Evolutionary conservation across 2,329 filamentous ascomycete genomes (phyloP).

Genomic region (Berkeleyomyces rouxiae): DNA sequence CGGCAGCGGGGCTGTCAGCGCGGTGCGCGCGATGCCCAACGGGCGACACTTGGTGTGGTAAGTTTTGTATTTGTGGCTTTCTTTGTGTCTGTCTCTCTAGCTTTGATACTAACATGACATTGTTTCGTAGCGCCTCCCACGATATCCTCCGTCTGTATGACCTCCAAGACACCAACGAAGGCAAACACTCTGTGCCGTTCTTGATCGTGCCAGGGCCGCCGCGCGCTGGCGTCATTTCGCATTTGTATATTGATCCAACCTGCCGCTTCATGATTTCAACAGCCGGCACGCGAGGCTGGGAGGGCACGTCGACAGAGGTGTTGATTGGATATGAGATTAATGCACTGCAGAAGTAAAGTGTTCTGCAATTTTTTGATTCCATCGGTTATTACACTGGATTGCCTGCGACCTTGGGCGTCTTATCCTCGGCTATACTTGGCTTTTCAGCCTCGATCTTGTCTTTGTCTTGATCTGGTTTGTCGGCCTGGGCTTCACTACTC

Average conservation of each 20-base stretch:
- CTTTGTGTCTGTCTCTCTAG: not conserved
- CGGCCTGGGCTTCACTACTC: not conserved
- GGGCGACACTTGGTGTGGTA: constrained; percentile 74
- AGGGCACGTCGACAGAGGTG: constrained; percentile 77
- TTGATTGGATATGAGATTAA: constrained; percentile 83
- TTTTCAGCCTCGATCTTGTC: not conserved
- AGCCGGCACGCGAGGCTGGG: constrained; percentile 87
- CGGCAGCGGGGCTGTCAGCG: constrained; percentile 79
- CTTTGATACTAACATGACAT: not conserved
- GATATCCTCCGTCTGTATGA: constrained; percentile 92
- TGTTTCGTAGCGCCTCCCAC: constrained; percentile 52
- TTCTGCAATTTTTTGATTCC: not conserved
- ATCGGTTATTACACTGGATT: not conserved
- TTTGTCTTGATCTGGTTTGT: not conserved
- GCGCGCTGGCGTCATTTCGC: constrained; percentile 70
- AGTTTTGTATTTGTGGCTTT: constrained; percentile 14
- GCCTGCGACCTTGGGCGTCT: not conserved
- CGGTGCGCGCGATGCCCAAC: constrained; percentile 80
- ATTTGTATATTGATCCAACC: constrained; percentile 72
- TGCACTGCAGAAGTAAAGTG: constrained; percentile 1
- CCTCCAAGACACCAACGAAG: constrained; percentile 46
- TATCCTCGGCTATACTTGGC: not conserved
- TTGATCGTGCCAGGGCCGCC: constrained; percentile 84
- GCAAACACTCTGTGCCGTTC: constrained; percentile 74
- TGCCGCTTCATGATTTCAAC: constrained; percentile 84